Evolutionary conservation across 2,329 filamentous ascomycete genomes (phyloP), one percentile per base, ranked within the genome.

Genomic region (Cordyceps javanica): DNA sequence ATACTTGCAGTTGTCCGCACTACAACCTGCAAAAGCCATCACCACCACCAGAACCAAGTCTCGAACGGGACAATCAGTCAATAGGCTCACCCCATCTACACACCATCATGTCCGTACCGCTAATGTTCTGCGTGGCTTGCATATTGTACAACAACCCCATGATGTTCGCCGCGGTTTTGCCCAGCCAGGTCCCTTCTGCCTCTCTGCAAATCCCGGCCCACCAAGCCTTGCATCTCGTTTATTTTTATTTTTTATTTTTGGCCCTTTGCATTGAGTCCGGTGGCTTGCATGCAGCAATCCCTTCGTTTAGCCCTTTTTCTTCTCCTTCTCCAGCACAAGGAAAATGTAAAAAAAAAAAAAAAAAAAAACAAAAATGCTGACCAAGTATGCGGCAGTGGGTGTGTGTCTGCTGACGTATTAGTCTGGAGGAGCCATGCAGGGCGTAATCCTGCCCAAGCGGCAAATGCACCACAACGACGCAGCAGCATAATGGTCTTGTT

Each of bases 381-480:
- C 21, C 48, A 25, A 16, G 34, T 42, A 28, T 34, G 48, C 28
- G 26, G 51, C 39, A 38, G 28, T 25, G 51, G 28, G 19, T n/a
- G n/a, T n/a, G 51, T 44, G 28, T 34, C 38, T 54, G 51, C 38
- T 54, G 51, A 54, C 51, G 13, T n/a, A n/a, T n/a, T n/a, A 25
- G 21, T 19, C 26, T 3, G 34, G 25, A 14, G 11, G n/a, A n/a
- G n/a, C n/a, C 28, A 30, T 52, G 49, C 36, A 52, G n/a, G 26
- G 34, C n/a, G 19, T n/a, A 41, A 30, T 38, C 32, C 49, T 36
- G 34, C 26, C 10, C 26, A 14, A 26, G 26, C 26, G 11, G 39
- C 38, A 34, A 21, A 23, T 32, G 28, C n/a, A n/a, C n/a, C 51
- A 34, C 25, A 3, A 32, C 11, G 25, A 11, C 11, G 16, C 49